phyloP scores from a whole-genome alignment of 306 rosid species.

The Citrullus amarus region DNA sequence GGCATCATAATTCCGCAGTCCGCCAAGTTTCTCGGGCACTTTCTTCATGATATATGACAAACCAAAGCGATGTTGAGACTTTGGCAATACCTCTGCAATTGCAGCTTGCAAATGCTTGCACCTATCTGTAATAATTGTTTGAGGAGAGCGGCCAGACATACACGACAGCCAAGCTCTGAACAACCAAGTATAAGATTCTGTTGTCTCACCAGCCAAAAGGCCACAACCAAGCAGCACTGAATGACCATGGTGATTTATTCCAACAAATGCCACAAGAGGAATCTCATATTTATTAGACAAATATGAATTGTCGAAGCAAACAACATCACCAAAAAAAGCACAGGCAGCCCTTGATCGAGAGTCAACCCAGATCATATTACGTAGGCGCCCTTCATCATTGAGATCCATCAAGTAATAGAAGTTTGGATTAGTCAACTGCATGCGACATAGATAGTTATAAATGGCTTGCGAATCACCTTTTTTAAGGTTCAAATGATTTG shows the following conservation, averaged over 20 bases:
- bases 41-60: conserved; percentile 75
- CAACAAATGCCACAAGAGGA: conserved; percentile 85
- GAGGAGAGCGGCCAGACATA: conserved; percentile 51
- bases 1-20: conserved; percentile 68
- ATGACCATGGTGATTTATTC: conserved; percentile 83
- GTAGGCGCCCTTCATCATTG: conserved; percentile 64
- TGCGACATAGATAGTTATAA: conserved; percentile 78
- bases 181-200: conserved; percentile 68
- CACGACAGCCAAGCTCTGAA: conserved; percentile 73
- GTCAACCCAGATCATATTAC: conserved; percentile 81
- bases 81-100: conserved; percentile 58
- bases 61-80: conserved; percentile 68
- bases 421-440: conserved; percentile 83
- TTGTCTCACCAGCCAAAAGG: conserved; percentile 68
- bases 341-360: conserved; percentile 77
- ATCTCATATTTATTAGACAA: conserved; percentile 72
- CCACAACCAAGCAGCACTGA: conserved; percentile 78
- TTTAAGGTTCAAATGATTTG: conserved; percentile 52
- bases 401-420: conserved; percentile 93
- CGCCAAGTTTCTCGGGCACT: conserved; percentile 84
- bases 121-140: conserved; percentile 72
- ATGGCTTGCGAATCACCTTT: conserved; percentile 85
- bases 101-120: conserved; percentile 61
- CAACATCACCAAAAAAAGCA: conserved; percentile 63
- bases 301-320: conserved; percentile 61